These are phyloP conservation scores for Chaetomidium leptoderma DNA, from an alignment of 495 filamentous ascomycete species.

Conservation along the genomic window DNA sequence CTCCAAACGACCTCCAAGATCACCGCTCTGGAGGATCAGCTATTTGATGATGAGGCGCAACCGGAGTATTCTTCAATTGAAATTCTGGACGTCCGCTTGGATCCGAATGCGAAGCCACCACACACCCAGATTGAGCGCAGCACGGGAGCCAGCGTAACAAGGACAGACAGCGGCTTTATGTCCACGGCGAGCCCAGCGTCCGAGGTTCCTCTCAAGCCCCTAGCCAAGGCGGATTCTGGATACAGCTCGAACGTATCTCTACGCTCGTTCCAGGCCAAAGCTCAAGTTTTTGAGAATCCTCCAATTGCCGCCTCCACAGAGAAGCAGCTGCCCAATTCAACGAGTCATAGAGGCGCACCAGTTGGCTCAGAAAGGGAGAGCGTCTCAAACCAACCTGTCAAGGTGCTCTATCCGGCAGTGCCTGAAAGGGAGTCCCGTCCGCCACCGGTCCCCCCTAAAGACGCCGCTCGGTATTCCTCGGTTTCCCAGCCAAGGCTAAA, in stretches of 20 bases:
- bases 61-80: constrained; percentile 36
- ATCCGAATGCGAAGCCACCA: constrained; percentile 38
- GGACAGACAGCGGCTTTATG: constrained; percentile 44
- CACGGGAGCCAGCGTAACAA: constrained; percentile 23
- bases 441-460: constrained; percentile 34
- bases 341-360: constrained; percentile 5
- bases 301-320: not conserved
- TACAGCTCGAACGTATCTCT: constrained; percentile 53
- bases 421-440: constrained; percentile 27
- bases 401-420: not conserved
- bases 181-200: constrained; percentile 34
- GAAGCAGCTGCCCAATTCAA: constrained; percentile 6
- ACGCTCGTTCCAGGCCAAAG: constrained; percentile 39
- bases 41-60: constrained; percentile 42
- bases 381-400: constrained; percentile 1
- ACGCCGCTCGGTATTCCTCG: constrained; percentile 11
- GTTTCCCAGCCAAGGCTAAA: constrained; percentile 1
- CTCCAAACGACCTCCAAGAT: constrained; percentile 46
- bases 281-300: constrained; percentile 12
- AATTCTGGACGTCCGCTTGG: constrained; percentile 39
- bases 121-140: constrained; percentile 16
- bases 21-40: constrained; percentile 44
- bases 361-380: constrained; percentile 5
- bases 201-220: constrained; percentile 34
- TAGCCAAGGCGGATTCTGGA: constrained; percentile 54